Evolutionary conservation across 345 rosid genomes (phyloP).

Genomic region (Linum usitatissimum): DNA sequence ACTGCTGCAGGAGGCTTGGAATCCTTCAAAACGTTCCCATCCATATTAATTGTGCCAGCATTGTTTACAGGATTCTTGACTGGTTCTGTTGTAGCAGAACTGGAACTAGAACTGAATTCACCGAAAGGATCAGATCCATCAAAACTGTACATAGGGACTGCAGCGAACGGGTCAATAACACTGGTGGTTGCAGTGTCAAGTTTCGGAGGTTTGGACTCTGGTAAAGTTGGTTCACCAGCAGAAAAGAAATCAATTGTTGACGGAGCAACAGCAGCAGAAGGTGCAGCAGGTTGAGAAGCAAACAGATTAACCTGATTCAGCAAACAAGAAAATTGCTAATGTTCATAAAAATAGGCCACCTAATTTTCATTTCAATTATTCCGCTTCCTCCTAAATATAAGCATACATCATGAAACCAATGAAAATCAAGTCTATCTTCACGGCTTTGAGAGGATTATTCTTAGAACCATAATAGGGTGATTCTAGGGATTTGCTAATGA

Average conservation of each 20-base stretch:
- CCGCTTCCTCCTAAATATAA: not conserved
- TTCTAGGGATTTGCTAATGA: too few relatives aligned
- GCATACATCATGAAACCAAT: conserved; percentile 10
- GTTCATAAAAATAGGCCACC: conserved; percentile 2
- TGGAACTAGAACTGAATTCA: conserved; percentile 53
- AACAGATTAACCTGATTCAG: conserved; percentile 48
- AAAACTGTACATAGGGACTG: conserved; percentile 62
- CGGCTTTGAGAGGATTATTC: too few relatives aligned
- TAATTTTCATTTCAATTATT: too few relatives aligned
- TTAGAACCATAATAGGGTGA: too few relatives aligned
- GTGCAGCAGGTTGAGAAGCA: conserved; percentile 30
- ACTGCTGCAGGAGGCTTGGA: conserved; percentile 35
- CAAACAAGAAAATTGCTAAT: conserved; percentile 10
- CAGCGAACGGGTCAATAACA: conserved; percentile 73
- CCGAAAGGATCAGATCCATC: conserved; percentile 86
- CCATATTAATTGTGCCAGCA: conserved; percentile 27
- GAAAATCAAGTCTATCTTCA: not conserved
- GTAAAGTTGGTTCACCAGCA: conserved; percentile 38
- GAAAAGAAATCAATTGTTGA: conserved; percentile 55
- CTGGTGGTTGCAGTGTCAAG: conserved; percentile 26
- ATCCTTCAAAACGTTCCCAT: conserved; percentile 30
- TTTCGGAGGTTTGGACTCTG: conserved; percentile 34
- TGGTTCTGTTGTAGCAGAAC: conserved; percentile 33
- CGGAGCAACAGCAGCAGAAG: conserved; percentile 49
- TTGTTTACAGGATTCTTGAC: conserved; percentile 31